A percentile compares a stretch with the other conserved stretches of the same genome.
Evolutionary conservation across 805 yeast genomes (phyloP).

Genomic region (Ogataea parapolymorpha): DNA sequence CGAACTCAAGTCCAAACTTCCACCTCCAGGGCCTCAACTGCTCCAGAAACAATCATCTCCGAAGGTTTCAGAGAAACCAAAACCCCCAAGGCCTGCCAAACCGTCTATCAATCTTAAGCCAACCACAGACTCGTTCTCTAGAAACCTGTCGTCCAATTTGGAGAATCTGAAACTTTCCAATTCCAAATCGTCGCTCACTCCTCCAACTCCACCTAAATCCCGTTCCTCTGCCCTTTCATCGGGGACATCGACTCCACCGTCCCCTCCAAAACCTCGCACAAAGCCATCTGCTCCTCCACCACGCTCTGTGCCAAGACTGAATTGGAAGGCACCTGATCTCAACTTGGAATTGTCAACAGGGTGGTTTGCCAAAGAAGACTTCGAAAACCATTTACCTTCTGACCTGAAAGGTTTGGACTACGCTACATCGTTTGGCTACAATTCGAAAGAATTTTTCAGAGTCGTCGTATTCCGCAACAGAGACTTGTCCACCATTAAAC

Average conservation of each 20-base stretch:
- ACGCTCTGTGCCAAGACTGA: constrained; percentile 15
- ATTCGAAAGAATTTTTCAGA: constrained; percentile 30
- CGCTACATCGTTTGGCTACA: constrained; percentile 30
- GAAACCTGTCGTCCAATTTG: constrained; percentile 4
- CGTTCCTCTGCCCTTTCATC: constrained; percentile 19
- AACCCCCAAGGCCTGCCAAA: constrained; percentile 23
- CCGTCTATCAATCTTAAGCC: constrained; percentile 7
- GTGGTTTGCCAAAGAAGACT: constrained; percentile 42
- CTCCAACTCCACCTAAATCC: constrained; percentile 34
- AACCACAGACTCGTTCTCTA: neutral
- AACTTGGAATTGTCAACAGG: constrained; percentile 42
- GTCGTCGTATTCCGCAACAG: constrained; percentile 36
- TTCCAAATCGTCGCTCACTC: neutral
- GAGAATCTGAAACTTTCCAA: constrained; percentile 9
- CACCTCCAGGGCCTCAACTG: neutral
- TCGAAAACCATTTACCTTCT: constrained; percentile 34
- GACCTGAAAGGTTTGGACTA: constrained; percentile 37
- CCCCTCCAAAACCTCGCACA: constrained; percentile 13
- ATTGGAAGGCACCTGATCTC: constrained; percentile 34
- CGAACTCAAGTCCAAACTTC: neutral
- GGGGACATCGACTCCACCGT: constrained; percentile 12
- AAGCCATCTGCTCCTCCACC: constrained; percentile 17
- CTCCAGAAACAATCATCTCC: neutral
- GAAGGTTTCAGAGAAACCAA: constrained; percentile 13
- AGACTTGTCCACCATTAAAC: constrained; percentile 40